phyloP scores from a whole-genome alignment of 2,329 filamentous ascomycete species.

The Xylaria sp. region DNA sequence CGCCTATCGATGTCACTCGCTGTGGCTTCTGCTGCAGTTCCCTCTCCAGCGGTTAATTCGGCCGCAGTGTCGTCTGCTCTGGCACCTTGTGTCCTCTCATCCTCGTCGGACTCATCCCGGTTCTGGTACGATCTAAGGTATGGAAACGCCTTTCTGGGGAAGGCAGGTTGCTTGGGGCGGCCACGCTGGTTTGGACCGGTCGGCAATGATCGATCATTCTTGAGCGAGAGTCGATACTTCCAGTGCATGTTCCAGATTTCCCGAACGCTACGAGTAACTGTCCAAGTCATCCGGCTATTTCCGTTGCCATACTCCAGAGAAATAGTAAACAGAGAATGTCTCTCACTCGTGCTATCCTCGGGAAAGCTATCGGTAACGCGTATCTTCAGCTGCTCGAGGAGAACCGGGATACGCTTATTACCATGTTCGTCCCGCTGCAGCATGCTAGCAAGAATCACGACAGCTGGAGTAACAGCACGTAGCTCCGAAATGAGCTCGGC shows the following conservation, averaged over 20 bases:
- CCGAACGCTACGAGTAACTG: conserved; percentile 83
- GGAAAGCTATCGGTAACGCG: conserved; percentile 82
- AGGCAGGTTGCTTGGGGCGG: conserved; percentile 84
- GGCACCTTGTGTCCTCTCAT: conserved; percentile 59
- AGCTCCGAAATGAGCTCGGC: conserved; percentile 96
- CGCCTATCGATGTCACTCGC: conserved; percentile 74
- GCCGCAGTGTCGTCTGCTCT: conserved; percentile 51
- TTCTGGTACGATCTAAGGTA: conserved; percentile 85
- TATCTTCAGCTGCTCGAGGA: conserved; percentile 93
- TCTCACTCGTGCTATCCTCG: conserved; percentile 69
- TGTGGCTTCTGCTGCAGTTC: conserved; percentile 68
- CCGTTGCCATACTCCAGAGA: conserved; percentile 97
- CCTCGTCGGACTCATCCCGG: conserved; percentile 81
- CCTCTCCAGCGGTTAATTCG: conserved; percentile 57
- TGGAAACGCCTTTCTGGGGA: conserved; percentile 88
- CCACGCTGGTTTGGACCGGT: conserved; percentile 72
- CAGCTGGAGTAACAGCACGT: conserved; percentile 89
- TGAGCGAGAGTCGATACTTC: conserved; percentile 88
- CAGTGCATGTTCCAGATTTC: conserved; percentile 94
- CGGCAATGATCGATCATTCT: conserved; percentile 84
- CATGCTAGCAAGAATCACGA: conserved; percentile 95
- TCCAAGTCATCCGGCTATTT: conserved; percentile 96
- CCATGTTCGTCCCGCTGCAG: conserved; percentile 97
- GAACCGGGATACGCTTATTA: conserved; percentile 91
- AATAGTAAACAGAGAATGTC: conserved; percentile 89